Percentiles rank a stretch among this genome's conserved stretches.
Evolutionary conservation across 2,329 filamentous ascomycete species (phyloP).

Genomic region (Aspergillus texensis): DNA sequence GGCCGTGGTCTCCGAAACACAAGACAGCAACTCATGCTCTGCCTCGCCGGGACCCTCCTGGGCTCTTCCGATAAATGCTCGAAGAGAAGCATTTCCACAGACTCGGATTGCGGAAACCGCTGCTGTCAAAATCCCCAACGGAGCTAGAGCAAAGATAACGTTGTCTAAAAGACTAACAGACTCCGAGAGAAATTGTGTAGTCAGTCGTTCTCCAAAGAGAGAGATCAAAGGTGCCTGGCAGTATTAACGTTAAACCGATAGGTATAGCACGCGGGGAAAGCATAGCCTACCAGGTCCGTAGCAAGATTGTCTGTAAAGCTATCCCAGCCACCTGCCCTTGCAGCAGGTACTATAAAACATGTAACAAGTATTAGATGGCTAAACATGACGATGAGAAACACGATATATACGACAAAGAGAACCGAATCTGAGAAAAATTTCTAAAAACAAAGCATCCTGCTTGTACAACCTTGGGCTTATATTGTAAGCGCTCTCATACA

Average conservation of each 20-base stretch:
- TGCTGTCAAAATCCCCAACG: slow-evolving; percentile 50
- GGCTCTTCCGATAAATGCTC: slow-evolving; percentile 50
- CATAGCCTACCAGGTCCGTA: slow-evolving; percentile 38
- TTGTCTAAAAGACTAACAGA: slow-evolving; percentile 46
- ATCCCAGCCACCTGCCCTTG: slow-evolving; percentile 36
- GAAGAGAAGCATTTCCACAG: slow-evolving; percentile 46
- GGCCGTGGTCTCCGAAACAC: slow-evolving; percentile 49
- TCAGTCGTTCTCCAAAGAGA: slow-evolving; percentile 51
- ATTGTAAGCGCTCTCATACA: not conserved
- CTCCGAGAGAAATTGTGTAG: slow-evolving; percentile 54
- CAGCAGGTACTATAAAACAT: slow-evolving; percentile 22
- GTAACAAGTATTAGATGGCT: slow-evolving; percentile 15
- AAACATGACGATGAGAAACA: slow-evolving; percentile 1
- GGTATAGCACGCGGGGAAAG: not conserved
- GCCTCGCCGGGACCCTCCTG: slow-evolving; percentile 46
- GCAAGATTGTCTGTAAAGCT: slow-evolving; percentile 45
- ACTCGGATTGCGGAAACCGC: slow-evolving; percentile 51
- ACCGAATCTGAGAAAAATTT: not conserved
- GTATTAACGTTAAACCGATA: not conserved
- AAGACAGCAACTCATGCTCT: slow-evolving; percentile 51
- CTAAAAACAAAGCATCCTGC: not conserved
- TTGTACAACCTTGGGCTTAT: not conserved
- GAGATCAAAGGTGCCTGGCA: slow-evolving; percentile 38
- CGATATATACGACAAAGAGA: not conserved
- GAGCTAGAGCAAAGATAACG: slow-evolving; percentile 51